Evolutionary conservation across 140 eudicot species (phyloP).

Genomic region (Bidens hawaiensis): DNA sequence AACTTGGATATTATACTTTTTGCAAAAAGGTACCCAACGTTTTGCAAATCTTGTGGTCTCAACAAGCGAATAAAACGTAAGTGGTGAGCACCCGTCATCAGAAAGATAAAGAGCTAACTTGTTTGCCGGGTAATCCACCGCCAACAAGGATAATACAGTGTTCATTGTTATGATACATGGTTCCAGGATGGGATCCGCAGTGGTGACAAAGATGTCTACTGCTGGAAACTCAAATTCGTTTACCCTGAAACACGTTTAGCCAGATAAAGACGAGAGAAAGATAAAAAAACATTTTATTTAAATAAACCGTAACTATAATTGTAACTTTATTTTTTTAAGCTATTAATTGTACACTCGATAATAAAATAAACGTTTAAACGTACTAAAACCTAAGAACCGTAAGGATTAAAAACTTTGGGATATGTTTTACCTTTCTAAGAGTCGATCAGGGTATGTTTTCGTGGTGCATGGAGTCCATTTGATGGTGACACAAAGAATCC

Average conservation of each 20-base stretch:
- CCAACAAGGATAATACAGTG: not conserved
- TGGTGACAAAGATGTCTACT: conserved; percentile 59
- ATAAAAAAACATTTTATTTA: no score
- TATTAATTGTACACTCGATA: no score
- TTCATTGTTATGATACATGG: conserved; percentile 1
- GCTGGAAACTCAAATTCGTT: conserved; percentile 37
- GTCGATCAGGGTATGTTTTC: conserved; percentile 39
- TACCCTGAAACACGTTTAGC: conserved; percentile 11
- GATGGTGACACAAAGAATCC: conserved; percentile 27
- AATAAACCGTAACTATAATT: no score
- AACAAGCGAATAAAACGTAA: conserved; percentile 36
- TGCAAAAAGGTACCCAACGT: conserved; percentile 64
- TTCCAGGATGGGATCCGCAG: conserved; percentile 54
- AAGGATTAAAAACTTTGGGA: no score
- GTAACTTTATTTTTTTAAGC: no score
- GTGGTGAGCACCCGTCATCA: conserved; percentile 53
- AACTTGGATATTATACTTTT: conserved; percentile 35
- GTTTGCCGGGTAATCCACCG: conserved; percentile 34
- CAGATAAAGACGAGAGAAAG: no score
- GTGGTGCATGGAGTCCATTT: conserved; percentile 40
- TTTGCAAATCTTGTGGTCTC: conserved; percentile 46
- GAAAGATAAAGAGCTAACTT: conserved; percentile 58
- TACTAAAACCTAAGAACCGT: not conserved
- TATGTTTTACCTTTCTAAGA: conserved; percentile 28
- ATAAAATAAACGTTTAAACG: not conserved